These are phyloP conservation scores for Hamigera avellanea DNA, from an alignment of 495 filamentous ascomycete species.

Conservation along the genomic window DNA sequence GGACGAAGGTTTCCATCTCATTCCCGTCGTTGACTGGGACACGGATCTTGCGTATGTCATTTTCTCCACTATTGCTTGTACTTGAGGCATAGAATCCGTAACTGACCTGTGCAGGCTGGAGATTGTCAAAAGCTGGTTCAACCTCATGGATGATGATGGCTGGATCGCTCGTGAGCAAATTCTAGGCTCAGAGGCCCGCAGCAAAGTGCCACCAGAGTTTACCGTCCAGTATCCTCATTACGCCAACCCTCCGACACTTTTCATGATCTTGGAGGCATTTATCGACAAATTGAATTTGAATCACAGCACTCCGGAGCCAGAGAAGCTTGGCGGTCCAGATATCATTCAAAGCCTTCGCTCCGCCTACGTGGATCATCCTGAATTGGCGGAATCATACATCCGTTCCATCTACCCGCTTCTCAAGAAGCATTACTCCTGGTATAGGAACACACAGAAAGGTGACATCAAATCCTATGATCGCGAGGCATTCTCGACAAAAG, in stretches of 20 bases:
- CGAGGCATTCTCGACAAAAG: conserved; percentile 70
- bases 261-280: conserved; percentile 74
- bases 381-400: conserved; percentile 62
- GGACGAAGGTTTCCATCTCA: conserved; percentile 95
- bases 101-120: conserved; percentile 44
- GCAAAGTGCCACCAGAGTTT: conserved; percentile 92
- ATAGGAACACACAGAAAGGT: conserved; percentile 79
- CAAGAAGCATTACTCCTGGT: conserved; percentile 87
- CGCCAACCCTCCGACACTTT: conserved; percentile 95
- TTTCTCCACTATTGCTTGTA: conserved; percentile 3
- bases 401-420: conserved; percentile 81
- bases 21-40: conserved; percentile 90
- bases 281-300: conserved; percentile 56
- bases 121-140: conserved; percentile 92
- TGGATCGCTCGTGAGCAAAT: conserved; percentile 99
- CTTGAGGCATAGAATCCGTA: background rate
- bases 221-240: conserved; percentile 96
- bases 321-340: conserved; percentile 12
- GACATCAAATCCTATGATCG: conserved; percentile 88
- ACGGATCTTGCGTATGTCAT: conserved; percentile 63
- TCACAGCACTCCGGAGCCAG: conserved; percentile 12
- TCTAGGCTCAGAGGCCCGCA: conserved; percentile 83
- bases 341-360: conserved; percentile 30
- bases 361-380: conserved; percentile 52
- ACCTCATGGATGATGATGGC: conserved; percentile 89